Conservation (phyloP, 805 yeast genomes). For the Wickerhamomyces bisporus region DNA sequence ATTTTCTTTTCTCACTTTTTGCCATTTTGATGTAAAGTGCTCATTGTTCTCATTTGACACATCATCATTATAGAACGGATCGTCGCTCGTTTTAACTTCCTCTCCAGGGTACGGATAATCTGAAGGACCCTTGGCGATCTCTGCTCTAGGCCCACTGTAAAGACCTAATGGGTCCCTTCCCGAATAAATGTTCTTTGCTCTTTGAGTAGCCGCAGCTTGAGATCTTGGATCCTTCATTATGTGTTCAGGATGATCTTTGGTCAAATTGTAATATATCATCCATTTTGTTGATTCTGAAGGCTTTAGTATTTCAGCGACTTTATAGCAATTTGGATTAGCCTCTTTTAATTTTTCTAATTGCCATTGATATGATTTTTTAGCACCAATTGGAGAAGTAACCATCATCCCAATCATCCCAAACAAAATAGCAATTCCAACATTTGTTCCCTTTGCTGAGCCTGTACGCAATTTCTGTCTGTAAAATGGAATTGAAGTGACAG, state of each 20-base stretch:
- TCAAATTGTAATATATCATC: conserved; percentile 47
- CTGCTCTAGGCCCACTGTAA: conserved; percentile 29
- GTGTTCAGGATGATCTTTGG: conserved; percentile 45
- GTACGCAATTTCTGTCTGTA: conserved; percentile 29
- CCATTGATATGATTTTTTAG: conserved; percentile 26
- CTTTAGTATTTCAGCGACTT: conserved; percentile 24
- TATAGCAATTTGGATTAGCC: conserved; percentile 29
- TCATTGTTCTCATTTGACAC: background rate
- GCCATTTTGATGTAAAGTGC: conserved; percentile 31
- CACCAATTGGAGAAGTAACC: conserved; percentile 27
- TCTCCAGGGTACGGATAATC: conserved; percentile 7
- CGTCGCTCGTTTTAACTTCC: conserved; percentile 10
- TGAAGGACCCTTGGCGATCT: conserved; percentile 10
- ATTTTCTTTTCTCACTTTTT: conserved; percentile 27
- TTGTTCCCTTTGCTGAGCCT: conserved; percentile 31
- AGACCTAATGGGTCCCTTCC: conserved; percentile 35
- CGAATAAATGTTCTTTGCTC: conserved; percentile 24
- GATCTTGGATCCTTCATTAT: conserved; percentile 52
- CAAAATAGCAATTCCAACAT: conserved; percentile 35
- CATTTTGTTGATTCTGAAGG: conserved; percentile 35
- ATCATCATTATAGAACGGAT: conserved; percentile 17
- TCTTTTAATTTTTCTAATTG: conserved; percentile 28
- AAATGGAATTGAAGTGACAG: conserved; percentile 41
- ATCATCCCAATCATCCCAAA: conserved; percentile 38
- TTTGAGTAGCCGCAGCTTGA: conserved; percentile 25